Conservation (phyloP, 495 filamentous ascomycete genomes). For the Glonium stellatum region DNA sequence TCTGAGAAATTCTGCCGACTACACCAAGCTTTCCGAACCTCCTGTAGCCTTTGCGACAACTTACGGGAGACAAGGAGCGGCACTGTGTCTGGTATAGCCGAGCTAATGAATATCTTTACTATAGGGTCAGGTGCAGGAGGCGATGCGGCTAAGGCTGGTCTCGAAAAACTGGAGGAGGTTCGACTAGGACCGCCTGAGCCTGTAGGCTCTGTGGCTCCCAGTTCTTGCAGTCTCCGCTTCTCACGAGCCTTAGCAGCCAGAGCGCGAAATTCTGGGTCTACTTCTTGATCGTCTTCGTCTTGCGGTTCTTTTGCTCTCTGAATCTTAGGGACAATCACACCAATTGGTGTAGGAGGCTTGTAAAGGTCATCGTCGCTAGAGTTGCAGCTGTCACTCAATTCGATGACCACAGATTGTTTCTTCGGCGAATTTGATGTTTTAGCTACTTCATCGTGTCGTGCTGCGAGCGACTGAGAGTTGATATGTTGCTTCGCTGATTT, state of each 20-base stretch:
- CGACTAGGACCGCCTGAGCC: not conserved
- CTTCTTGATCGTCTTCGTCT: constrained; percentile 6
- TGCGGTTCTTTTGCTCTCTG: not conserved
- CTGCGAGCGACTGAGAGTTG: not conserved
- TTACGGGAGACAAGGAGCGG: constrained; percentile 62
- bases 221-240: constrained; percentile 2
- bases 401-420: not conserved
- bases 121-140: constrained; percentile 36
- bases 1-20: constrained; percentile 48
- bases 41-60: constrained; percentile 55
- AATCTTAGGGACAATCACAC: not conserved
- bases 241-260: constrained; percentile 13
- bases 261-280: constrained; percentile 12
- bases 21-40: constrained; percentile 64
- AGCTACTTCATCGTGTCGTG: not conserved
- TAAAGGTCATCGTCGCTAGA: constrained; percentile 10
- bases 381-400: not conserved
- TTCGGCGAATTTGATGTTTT: not conserved
- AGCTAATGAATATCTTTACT: constrained; percentile 67
- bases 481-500: not conserved
- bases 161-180: not conserved
- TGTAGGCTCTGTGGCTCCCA: not conserved
- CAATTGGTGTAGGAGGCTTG: too few relatives aligned
- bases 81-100: constrained; percentile 53
- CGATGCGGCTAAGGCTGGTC: not conserved